Conservation (phyloP, 345 rosid species). For the Draba incana region DNA sequence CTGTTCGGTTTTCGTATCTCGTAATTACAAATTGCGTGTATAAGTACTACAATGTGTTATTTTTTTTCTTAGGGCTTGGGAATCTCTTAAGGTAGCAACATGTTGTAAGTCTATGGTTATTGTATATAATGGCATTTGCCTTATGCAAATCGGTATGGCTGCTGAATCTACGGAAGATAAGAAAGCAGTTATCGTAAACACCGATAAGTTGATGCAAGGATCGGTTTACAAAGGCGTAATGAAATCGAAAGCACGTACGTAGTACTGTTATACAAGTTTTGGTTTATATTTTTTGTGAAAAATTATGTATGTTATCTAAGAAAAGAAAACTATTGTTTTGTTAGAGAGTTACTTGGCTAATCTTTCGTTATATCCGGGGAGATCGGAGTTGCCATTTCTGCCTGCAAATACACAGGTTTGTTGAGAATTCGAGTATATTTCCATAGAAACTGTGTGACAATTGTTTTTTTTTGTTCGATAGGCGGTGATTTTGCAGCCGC, state of each 20-base stretch:
- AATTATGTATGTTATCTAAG: background rate
- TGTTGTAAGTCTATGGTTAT: constrained; percentile 77
- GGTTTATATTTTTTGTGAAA: background rate
- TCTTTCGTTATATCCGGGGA: constrained; percentile 89
- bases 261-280: constrained; percentile 25
- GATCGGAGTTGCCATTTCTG: constrained; percentile 82
- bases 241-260: constrained; percentile 80
- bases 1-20: background rate
- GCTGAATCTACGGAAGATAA: constrained; percentile 54
- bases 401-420: constrained; percentile 84
- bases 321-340: background rate
- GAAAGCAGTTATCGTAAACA: constrained; percentile 53
- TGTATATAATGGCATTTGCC: constrained; percentile 60
- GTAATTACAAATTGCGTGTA: background rate
- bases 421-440: background rate
- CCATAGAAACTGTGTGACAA: background rate
- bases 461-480: constrained; percentile 35
- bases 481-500: constrained; percentile 95
- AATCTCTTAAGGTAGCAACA: constrained; percentile 65
- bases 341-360: constrained; percentile 94
- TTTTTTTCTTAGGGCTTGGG: constrained; percentile 69
- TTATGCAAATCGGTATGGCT: constrained; percentile 76
- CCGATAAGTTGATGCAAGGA: constrained; percentile 63
- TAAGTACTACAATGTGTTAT: background rate
- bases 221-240: constrained; percentile 67